Base-by-base conservation (phyloP, 2,329 filamentous ascomycete genomes). In the Colletotrichum nymphaeae region DNA sequence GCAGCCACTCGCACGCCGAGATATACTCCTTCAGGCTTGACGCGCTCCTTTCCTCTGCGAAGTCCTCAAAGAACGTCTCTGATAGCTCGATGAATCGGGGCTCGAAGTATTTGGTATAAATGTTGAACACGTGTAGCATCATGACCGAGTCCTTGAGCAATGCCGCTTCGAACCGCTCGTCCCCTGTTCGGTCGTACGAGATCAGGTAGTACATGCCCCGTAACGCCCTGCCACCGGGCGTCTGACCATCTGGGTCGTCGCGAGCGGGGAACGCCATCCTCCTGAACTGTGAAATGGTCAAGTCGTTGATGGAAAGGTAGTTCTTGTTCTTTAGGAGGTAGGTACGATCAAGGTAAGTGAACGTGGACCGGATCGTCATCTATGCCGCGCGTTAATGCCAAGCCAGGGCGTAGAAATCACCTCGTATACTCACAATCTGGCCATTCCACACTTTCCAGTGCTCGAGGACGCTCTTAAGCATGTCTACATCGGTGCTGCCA, bases 291-390 rank as follows among this genome's bases (percentile, higher is more conserved):
- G 87, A 84, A 68, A 97, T 91, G 5, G 93, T 91, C 86, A 97
- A 92, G 79, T 97, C 94, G 78, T 95, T 93, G 69, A 99, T 91
- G 42, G 93, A 93, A 11, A 88, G 88, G 46, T 89, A 84, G 26
- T 93, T 90, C 76, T 92, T 91, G 58, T 92, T 91, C 70, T 93
- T 92, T 2, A 98, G 86, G 8, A 99, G 88, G 79, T 95, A 98
- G 2, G 95, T 94, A 75, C 97, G 92, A 81, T 99, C 96, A 76
- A 99, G 89, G 79, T 95, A 99, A 84, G 95, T 97, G 83, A 98
- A 98, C 52, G 97, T 93, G 75, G 94, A 96, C 62, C 95, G 91
- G 65, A 99, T 90, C 16, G 92, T 92, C 76, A 92, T 89, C 92
- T 95, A 46, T 95, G 52, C 5, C 22, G 28, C 3, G 68, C 7